Base-by-base conservation (phyloP, 345 rosid species). In the Syzygium grande region DNA sequence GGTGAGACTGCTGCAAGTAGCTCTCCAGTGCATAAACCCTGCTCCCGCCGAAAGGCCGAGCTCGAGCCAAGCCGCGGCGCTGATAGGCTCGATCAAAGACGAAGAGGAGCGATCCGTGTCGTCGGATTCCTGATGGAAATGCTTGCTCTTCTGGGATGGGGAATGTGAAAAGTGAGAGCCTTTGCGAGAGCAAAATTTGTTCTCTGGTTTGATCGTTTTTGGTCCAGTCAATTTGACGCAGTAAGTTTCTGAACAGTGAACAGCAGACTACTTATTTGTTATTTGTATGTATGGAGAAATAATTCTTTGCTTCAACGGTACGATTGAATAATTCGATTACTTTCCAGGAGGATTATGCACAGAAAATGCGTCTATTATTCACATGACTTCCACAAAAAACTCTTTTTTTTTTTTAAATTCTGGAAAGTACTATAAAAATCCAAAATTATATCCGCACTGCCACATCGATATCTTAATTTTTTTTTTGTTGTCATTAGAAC, bases 1-100 rank as follows among this genome's bases (percentile, higher is more conserved):
- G 97, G 88, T 94, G 89, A 93, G 86, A 63, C 87, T 94, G 87
- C 73, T 93, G 63, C 93, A 89, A 88, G 91, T 92, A 22, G 96
- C 93, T 19, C 58, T 94, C 83, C 91, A 88, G 86, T 95, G 97
- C 92, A 92, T 91, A 34, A 89, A 85, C 34, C 90, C 90, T 30
- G 78, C 87, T 51, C 90, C 94, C 15, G 87, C 43, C 58, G 92
- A 92, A 85, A 92, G 94, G 92, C 96, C 94, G 78, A 88, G 46
- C 90, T 91, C 89, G 21, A 87, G 79, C 78, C 92, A 89, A 79
- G 92, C 92, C 51, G 91, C 87, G 54, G 53, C 3, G 5, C 90
- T 91, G 91, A 88, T 95, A 30, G 85, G 90, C 30, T 58, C 79
- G 22, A 88, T 93, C 27, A 92, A 91, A 85, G 94, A 92, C 85